A percentile compares a stretch with the other conserved stretches of the same genome.
phyloP scores from a whole-genome alignment of 2,329 filamentous ascomycete species.

The Pezicula rhizophila region DNA sequence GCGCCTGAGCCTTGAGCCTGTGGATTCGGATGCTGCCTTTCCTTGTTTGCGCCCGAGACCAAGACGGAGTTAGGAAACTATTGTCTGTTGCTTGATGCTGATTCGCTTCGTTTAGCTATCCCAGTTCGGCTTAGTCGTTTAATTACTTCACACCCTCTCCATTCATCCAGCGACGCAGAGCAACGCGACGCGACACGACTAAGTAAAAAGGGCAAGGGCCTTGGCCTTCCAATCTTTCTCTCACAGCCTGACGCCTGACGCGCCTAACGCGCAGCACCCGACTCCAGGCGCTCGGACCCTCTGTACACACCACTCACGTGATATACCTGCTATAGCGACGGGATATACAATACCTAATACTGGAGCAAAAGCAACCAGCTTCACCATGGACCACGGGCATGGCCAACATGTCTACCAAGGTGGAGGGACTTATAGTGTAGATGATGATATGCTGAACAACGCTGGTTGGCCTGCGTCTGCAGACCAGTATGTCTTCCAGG shows the following conservation, averaged over 20 bases:
- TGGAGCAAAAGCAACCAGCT: background rate
- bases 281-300: background rate
- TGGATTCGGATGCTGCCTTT: slow-evolving; percentile 3
- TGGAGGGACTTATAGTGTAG: slow-evolving; percentile 10
- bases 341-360: no score
- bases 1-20: background rate
- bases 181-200: no score
- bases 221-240: background rate
- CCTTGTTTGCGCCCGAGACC: slow-evolving; percentile 8
- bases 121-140: slow-evolving; percentile 10
- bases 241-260: background rate
- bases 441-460: slow-evolving; percentile 23
- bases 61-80: background rate
- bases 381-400: slow-evolving; percentile 22
- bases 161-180: background rate
- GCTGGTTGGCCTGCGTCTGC: slow-evolving; percentile 15
- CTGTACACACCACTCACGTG: background rate
- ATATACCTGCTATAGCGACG: no score
- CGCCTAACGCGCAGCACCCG: no score
- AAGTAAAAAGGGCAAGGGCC: background rate
- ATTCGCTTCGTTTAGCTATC: slow-evolving; percentile 24
- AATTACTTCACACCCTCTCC: background rate
- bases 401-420: slow-evolving; percentile 12
- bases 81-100: slow-evolving; percentile 12
- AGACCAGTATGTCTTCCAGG: slow-evolving; percentile 19